A percentile compares a stretch with the other conserved stretches of the same genome.
These are phyloP conservation scores for Pestalotiopsis fici DNA, from an alignment of 2,329 filamentous ascomycete species.

Conservation along the genomic window DNA sequence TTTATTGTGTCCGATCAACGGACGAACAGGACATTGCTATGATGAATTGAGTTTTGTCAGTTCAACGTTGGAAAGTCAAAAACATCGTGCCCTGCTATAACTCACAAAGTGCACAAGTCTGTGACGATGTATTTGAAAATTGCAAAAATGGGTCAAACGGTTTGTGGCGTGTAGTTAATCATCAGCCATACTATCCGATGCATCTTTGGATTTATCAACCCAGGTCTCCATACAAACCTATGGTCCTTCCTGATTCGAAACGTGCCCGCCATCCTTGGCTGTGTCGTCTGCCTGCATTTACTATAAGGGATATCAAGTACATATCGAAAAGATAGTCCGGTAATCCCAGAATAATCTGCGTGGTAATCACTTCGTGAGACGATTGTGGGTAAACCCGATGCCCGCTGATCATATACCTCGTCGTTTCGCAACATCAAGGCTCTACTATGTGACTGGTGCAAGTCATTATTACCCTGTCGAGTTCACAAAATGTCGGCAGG, in stretches of 20 bases:
- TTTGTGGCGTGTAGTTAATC: neutral
- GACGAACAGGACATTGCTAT: neutral
- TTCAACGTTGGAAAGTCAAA: neutral
- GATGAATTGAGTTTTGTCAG: slow-evolving; percentile 7
- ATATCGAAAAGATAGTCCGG: no score
- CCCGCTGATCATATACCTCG: no score
- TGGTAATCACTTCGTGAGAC: no score
- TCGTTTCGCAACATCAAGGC: no score
- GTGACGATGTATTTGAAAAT: neutral
- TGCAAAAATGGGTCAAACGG: neutral
- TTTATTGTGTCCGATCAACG: neutral
- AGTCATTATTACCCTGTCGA: no score
- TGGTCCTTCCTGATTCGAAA: neutral
- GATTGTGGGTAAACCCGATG: no score
- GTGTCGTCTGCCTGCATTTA: no score
- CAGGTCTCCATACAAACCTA: neutral
- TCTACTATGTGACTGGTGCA: no score
- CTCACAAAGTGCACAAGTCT: neutral
- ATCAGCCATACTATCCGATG: neutral
- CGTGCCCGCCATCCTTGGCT: neutral
- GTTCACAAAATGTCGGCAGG: no score
- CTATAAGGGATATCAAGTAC: no score
- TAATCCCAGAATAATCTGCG: no score
- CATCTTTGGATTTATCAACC: neutral
- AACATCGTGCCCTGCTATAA: neutral